Conservation (phyloP, 208 protist species). For the Acanthamoeba lugdunensis region DNA sequence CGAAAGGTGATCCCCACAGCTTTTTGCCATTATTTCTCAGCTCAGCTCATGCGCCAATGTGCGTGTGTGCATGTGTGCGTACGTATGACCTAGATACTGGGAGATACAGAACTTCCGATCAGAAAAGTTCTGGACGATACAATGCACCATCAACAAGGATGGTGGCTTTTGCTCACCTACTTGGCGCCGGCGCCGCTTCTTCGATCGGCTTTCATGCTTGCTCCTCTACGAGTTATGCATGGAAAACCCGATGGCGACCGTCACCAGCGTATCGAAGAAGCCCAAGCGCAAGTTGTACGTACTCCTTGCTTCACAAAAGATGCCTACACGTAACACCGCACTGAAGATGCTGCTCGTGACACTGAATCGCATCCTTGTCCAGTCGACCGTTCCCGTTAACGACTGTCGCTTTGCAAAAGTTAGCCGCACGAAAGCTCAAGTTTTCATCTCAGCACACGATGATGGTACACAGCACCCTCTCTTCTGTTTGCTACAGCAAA, state of each 20-base stretch:
- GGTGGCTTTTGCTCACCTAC: not conserved
- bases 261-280: conserved; percentile 79
- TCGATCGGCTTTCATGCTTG: conserved; percentile 84
- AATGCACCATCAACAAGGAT: conserved; percentile 24
- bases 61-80: not conserved
- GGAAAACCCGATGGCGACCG: conserved; percentile 82
- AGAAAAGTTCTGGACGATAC: conserved; percentile 41
- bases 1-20: conserved; percentile 84
- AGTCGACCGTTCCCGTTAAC: conserved; percentile 93
- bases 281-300: conserved; percentile 79
- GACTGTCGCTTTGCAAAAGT: conserved; percentile 97
- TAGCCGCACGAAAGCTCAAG: conserved; percentile 92
- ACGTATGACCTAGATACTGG: conserved; percentile 1
- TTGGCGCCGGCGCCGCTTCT: conserved; percentile 89
- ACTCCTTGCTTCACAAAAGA: not conserved
- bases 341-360: too few species aligned
- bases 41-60: not conserved
- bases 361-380: not conserved
- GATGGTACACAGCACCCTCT: conserved; percentile 82
- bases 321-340: not conserved
- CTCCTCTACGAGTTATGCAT: conserved; percentile 87
- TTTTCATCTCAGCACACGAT: conserved; percentile 95
- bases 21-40: not conserved
- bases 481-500: not conserved
- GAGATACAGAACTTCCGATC: conserved; percentile 82